Percentiles rank a stretch among this genome's conserved stretches.
Evolutionary conservation across 2,329 filamentous ascomycete species (phyloP).

Genomic region (Fusarium annulatum): DNA sequence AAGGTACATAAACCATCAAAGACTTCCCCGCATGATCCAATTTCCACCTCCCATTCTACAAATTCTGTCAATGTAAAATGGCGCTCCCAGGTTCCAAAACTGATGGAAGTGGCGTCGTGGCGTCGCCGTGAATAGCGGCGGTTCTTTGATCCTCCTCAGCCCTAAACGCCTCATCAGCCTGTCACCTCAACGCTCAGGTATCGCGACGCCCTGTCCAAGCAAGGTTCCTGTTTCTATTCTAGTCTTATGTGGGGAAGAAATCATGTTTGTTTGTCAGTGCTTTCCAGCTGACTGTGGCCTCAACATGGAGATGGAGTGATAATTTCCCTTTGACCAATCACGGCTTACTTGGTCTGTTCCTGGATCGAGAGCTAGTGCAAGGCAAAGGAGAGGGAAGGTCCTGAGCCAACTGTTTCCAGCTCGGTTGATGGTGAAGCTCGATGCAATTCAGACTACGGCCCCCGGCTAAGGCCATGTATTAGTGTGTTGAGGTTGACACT

Average conservation of each 20-base stretch:
- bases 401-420: neutral
- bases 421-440: neutral
- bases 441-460: too few relatives aligned
- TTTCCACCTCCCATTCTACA: neutral
- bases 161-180: neutral
- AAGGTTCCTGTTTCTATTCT: neutral
- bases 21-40: neutral
- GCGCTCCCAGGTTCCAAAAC: neutral
- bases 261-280: neutral
- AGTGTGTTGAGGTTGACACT: too few relatives aligned
- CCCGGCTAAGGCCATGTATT: too few relatives aligned
- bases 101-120: neutral
- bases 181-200: neutral
- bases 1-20: fast-evolving
- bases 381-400: fast-evolving
- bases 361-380: too few relatives aligned
- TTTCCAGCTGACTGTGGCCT: too few relatives aligned
- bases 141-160: neutral
- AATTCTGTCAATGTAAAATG: neutral
- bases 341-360: fast-evolving
- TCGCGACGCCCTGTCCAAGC: fast-evolving
- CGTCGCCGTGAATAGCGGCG: neutral
- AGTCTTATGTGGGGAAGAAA: fast-evolving
- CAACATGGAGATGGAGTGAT: neutral
- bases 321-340: neutral